phyloP scores from a whole-genome alignment of 2,329 filamentous ascomycete species.

The Botrytis hyacinthi region DNA sequence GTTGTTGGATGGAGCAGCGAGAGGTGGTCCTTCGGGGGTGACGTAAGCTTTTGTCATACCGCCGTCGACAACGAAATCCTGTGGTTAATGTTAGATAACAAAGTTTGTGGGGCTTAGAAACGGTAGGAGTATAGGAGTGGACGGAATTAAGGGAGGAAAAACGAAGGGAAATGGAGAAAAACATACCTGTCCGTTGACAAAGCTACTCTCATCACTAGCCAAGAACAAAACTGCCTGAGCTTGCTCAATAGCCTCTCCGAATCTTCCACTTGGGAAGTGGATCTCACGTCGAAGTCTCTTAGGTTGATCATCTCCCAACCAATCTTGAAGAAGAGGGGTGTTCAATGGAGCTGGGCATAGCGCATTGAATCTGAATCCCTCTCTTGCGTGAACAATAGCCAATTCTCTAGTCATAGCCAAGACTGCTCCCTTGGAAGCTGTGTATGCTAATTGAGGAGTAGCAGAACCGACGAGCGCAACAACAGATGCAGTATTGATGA shows the following conservation, averaged over 20 bases:
- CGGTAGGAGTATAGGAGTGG: neutral
- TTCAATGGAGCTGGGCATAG: conserved; percentile 73
- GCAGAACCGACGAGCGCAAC: conserved; percentile 71
- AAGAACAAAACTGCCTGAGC: conserved; percentile 72
- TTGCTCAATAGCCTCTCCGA: conserved; percentile 76
- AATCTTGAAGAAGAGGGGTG: conserved; percentile 73
- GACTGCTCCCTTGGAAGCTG: conserved; percentile 73
- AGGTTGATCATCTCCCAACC: conserved; percentile 67
- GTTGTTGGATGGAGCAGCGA: conserved; percentile 51
- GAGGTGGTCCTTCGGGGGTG: conserved; percentile 59
- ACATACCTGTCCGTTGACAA: conserved; percentile 64
- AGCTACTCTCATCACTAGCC: conserved; percentile 72
- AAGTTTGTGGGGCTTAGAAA: neutral
- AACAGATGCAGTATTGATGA: conserved; percentile 74
- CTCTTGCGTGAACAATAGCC: conserved; percentile 70
- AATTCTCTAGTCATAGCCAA: conserved; percentile 71
- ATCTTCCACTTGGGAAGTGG: conserved; percentile 72
- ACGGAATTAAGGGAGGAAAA: too few relatives aligned
- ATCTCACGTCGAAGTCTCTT: conserved; percentile 71
- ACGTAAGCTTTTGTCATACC: conserved; percentile 93
- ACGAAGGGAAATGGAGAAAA: too few relatives aligned
- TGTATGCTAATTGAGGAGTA: conserved; percentile 72
- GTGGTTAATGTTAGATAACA: neutral
- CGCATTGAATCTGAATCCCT: conserved; percentile 73
- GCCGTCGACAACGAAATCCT: conserved; percentile 92